Base-by-base conservation (phyloP, 495 filamentous ascomycete genomes). In the Aspergillus taichungensis region DNA sequence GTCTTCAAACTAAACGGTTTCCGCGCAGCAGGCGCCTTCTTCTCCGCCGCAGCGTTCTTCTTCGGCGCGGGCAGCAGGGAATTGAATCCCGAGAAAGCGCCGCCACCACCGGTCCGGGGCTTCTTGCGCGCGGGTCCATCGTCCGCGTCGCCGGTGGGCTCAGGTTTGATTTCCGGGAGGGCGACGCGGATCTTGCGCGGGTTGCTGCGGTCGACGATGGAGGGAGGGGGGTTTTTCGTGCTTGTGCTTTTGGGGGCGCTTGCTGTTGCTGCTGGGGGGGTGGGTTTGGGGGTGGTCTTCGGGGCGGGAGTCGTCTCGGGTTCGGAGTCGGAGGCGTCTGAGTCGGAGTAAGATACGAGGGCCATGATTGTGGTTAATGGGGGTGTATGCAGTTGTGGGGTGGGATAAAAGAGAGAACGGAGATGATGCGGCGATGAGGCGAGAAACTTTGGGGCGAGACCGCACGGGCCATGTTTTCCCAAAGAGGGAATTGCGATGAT, bases 1-100 rank as follows among this genome's bases (percentile, higher is more conserved):
- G 89, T 95, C 64, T 85, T 91, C 50, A 95, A 56, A 54, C 75
- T 83, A 13, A 92, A 71, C 36, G 56, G 56, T 53, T 69, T 74
- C 49, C 57, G 59, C 35, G 40, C 50, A 34, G 49, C 56, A 40
- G 50, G 53, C 31, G 68, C 56, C 36, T 63, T 57, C 28, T 65
- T 52, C 38, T 67, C 65, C 37, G 67, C 57, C 31, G 55, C 53
- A 14, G 46, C 46, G 13, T 66, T 52, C 27, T 75, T 77, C 63
- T 92, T 96, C 12, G 90, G 90, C 28, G 88, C 77, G 8, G 90
- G 90, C n/a, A 96, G 74, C 31, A 95, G 77, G 3, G 87, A 78
- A 55, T 88, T 90, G 67, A 96, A 92, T 6, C 78, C 82, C 45
- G 82, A 76, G 49, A 91, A 85, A 12, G 74, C 73, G 32, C 77